Conservation (phyloP, 2,329 filamentous ascomycete genomes). For the Xylariomycetidae sp. region DNA sequence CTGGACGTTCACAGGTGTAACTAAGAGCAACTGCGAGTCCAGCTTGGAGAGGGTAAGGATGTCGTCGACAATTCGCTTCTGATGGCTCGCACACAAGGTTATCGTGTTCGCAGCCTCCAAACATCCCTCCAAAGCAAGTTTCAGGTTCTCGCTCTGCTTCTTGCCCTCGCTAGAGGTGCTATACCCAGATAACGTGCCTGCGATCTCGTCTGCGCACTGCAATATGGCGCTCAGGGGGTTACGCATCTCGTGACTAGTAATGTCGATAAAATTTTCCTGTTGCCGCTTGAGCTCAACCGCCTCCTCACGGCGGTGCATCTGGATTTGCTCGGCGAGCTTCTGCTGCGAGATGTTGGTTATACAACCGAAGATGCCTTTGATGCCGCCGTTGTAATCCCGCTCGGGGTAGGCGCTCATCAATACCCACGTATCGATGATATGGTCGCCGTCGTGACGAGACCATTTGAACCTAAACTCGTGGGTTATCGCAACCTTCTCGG, state of each 20-base stretch:
- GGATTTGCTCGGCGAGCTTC: slow-evolving; percentile 78
- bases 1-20: slow-evolving; percentile 66
- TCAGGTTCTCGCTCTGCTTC: slow-evolving; percentile 41
- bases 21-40: slow-evolving; percentile 65
- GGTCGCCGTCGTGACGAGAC: slow-evolving; percentile 56
- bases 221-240: slow-evolving; percentile 72
- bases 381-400: slow-evolving; percentile 54
- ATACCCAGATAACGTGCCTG: slow-evolving; percentile 42
- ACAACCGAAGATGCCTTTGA: slow-evolving; percentile 74
- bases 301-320: slow-evolving; percentile 73
- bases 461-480: slow-evolving; percentile 74
- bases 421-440: slow-evolving; percentile 67
- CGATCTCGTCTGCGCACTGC: slow-evolving; percentile 73
- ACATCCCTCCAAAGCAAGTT: slow-evolving; percentile 42
- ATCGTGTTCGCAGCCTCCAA: slow-evolving; percentile 80
- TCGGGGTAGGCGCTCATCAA: slow-evolving; percentile 74
- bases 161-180: slow-evolving; percentile 29
- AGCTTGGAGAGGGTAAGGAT: slow-evolving; percentile 65
- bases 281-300: slow-evolving; percentile 75
- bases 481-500: slow-evolving; percentile 59
- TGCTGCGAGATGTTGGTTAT: slow-evolving; percentile 83
- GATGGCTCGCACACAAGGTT: slow-evolving; percentile 72
- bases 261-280: slow-evolving; percentile 69
- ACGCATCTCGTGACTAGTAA: slow-evolving; percentile 71
- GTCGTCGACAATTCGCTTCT: slow-evolving; percentile 68